These are phyloP conservation scores for Brassica hybrid DNA, from an alignment of 441 rosid species.

Conservation along the genomic window DNA sequence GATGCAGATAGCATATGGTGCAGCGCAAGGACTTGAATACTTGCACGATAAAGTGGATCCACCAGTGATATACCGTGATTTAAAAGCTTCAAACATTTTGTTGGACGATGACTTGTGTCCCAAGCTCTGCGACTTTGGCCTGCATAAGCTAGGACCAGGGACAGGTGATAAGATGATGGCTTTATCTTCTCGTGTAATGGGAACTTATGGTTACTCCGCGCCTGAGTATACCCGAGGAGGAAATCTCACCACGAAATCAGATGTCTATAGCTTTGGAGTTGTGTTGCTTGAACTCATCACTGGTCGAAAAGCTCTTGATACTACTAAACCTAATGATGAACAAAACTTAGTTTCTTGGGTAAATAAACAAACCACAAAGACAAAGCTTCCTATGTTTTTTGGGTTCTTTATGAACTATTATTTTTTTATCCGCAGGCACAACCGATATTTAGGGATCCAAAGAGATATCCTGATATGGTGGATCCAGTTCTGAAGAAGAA, in stretches of 20 bases:
- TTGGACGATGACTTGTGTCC: conserved; percentile 60
- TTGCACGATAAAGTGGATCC: conserved; percentile 75
- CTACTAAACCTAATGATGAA: conserved; percentile 72
- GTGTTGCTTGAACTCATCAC: conserved; percentile 85
- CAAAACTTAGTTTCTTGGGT: conserved; percentile 97
- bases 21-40: conserved; percentile 82
- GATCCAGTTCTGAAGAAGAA: conserved; percentile 61
- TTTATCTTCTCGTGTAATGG: conserved; percentile 67
- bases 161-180: conserved; percentile 48
- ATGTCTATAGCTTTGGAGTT: conserved; percentile 90
- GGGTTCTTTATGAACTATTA: neutral
- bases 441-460: conserved; percentile 82
- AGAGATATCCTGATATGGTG: conserved; percentile 80
- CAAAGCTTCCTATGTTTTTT: neutral
- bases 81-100: conserved; percentile 83
- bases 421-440: conserved; percentile 56
- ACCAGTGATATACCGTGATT: conserved; percentile 68
- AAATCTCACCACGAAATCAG: conserved; percentile 66
- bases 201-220: conserved; percentile 90
- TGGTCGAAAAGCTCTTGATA: conserved; percentile 78
- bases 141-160: conserved; percentile 63
- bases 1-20: conserved; percentile 73
- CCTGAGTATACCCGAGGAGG: conserved; percentile 81
- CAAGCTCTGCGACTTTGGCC: conserved; percentile 71
- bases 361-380: conserved; percentile 15